A percentile compares a stretch with the other conserved stretches of the same genome.
Evolutionary conservation across 352 stramenopile genomes (phyloP).

Genomic region (Pythium utonaiense): DNA sequence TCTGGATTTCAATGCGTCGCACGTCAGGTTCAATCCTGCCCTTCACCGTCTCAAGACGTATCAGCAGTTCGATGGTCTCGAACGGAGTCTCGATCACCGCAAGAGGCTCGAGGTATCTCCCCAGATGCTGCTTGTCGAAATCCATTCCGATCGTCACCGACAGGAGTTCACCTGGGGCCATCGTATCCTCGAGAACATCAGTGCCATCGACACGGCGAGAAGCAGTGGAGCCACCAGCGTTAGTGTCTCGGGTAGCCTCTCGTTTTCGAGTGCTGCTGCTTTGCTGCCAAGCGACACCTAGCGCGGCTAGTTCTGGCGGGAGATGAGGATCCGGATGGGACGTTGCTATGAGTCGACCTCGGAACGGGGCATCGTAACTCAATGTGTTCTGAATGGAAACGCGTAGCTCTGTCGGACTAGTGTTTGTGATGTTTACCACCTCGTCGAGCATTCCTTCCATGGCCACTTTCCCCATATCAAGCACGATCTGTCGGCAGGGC

Average conservation of each 20-base stretch:
- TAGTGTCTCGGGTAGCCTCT: no score
- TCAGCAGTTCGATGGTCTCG: conserved; percentile 9
- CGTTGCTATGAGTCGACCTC: background rate
- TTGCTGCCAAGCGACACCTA: conserved; percentile 9
- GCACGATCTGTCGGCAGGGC: conserved; percentile 37
- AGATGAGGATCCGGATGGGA: background rate
- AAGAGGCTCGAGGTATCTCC: conserved; percentile 1
- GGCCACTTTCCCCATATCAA: conserved; percentile 47
- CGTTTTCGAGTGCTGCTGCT: background rate
- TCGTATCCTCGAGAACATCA: background rate
- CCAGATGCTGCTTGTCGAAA: background rate
- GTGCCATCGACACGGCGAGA: no score
- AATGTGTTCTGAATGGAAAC: background rate
- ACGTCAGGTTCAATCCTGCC: background rate
- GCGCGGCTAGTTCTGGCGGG: background rate
- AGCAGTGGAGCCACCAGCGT: no score
- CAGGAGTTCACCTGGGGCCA: conserved; percentile 2
- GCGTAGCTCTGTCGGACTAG: conserved; percentile 36
- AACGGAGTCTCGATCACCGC: conserved; percentile 11
- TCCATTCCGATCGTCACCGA: background rate
- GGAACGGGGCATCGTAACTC: background rate
- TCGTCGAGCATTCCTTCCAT: conserved; percentile 23
- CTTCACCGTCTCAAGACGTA: conserved; percentile 10
- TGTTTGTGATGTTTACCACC: conserved; percentile 42
- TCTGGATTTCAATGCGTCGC: background rate